Evolutionary conservation across 805 yeast genomes (phyloP).

Genomic region (Kuraishia capsulata): DNA sequence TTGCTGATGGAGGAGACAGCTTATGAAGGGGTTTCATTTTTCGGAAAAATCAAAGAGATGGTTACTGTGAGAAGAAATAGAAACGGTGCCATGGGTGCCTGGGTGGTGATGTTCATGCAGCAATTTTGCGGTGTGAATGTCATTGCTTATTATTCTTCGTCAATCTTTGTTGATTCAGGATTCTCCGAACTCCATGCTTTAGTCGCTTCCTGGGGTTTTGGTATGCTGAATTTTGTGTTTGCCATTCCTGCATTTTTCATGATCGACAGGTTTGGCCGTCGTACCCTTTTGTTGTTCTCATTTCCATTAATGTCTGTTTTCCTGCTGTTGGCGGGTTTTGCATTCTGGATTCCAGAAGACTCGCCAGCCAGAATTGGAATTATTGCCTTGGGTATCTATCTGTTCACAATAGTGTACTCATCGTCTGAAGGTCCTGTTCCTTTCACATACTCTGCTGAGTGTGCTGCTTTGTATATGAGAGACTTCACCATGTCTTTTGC

Average conservation of each 20-base stretch:
- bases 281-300: slow-evolving; percentile 45
- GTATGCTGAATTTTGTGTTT: slow-evolving; percentile 69
- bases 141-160: slow-evolving; percentile 76
- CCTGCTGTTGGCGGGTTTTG: slow-evolving; percentile 55
- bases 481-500: slow-evolving; percentile 77
- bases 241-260: slow-evolving; percentile 78
- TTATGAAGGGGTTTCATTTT: slow-evolving; percentile 30
- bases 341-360: slow-evolving; percentile 54
- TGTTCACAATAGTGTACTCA: slow-evolving; percentile 67
- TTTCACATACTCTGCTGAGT: slow-evolving; percentile 82
- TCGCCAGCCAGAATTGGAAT: slow-evolving; percentile 52
- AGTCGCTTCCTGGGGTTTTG: slow-evolving; percentile 82
- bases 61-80: slow-evolving; percentile 72
- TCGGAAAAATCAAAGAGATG: slow-evolving; percentile 43
- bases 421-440: slow-evolving; percentile 89
- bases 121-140: slow-evolving; percentile 89
- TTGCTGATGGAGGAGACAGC: slow-evolving; percentile 55
- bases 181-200: slow-evolving; percentile 54
- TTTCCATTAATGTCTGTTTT: slow-evolving; percentile 60
- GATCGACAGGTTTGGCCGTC: slow-evolving; percentile 71
- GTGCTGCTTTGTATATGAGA: slow-evolving; percentile 69
- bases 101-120: slow-evolving; percentile 83
- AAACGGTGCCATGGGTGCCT: slow-evolving; percentile 73
- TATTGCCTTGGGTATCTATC: slow-evolving; percentile 64
- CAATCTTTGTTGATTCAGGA: slow-evolving; percentile 63